Evolutionary conservation across 768 basidiomycete species (phyloP), one percentile per base, ranked within the genome.

Genomic region (Dacryopinax spathularia): DNA sequence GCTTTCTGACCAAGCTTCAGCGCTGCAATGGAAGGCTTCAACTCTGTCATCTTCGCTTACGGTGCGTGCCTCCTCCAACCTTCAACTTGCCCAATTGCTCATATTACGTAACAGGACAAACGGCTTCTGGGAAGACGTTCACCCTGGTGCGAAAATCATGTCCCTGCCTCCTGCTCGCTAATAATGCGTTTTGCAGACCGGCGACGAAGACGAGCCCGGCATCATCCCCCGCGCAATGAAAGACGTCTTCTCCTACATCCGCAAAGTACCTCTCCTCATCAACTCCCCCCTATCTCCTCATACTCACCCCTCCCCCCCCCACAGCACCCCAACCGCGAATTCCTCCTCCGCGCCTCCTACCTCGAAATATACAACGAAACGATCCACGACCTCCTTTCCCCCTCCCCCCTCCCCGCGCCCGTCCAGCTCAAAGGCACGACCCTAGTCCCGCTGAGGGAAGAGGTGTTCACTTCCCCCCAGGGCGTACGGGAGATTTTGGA

Each of bases 311-410:
- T 69, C 33, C 69, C 70, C 33, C n/a, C n/a, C n/a, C 64, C 64
- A 31, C 66, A 70, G 59, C 90, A 89, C 0, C 82, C 89, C 0
- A 77, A 81, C 33, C 81, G 94, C 37, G 91, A 95, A 71, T 98
- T 92, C 74, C 83, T 98, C n/a, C 81, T 99, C 7, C 85, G 94
- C 18, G 95, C 93, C 72, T 91, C 90, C 6, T 98, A 97, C 72
- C 84, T 99, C 60, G 96, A 98, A 71, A 93, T 99, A 56, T 99
- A 98, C 78, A 99, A 98, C 74, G 91, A 95, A 71, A 80, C 82
- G 0, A 86, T 94, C 59, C 81, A 89, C 67, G 91, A 95, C 69
- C 77, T 99, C 1, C 84, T 99, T 12, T 86, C 89, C 0, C 86
- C 89, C 1, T 74, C 77, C 13, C 75, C 77, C n/a, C 65, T 68